These are phyloP conservation scores for Botrytis porri DNA, from an alignment of 2,329 filamentous ascomycete species.

Conservation along the genomic window DNA sequence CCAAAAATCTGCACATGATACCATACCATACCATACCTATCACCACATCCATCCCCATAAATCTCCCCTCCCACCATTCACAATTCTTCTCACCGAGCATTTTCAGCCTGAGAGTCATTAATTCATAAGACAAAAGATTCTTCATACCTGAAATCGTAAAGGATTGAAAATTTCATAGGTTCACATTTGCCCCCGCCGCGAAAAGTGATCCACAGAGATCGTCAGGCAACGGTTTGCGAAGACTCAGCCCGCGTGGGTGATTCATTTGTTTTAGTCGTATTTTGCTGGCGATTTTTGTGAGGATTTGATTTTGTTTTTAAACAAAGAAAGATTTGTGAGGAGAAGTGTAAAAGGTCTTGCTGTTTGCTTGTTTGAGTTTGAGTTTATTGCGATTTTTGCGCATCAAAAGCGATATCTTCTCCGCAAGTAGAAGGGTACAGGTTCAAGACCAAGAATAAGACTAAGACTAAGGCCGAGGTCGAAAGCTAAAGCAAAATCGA, in stretches of 20 bases:
- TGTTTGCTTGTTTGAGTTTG: not conserved
- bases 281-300: too few species aligned
- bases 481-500: not conserved
- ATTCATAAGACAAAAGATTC: not conserved
- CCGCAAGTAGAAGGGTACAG: not conserved
- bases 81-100: not conserved
- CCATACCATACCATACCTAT: too few species aligned
- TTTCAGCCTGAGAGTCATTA: not conserved
- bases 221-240: slow-evolving; percentile 4
- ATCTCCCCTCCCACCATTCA: not conserved
- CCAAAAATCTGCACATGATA: not conserved
- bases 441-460: not conserved
- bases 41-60: not conserved
- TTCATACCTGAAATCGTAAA: not conserved
- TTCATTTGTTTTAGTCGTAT: not conserved
- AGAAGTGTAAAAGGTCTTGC: not conserved
- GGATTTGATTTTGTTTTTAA: not conserved
- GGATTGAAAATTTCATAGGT: not conserved
- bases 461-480: not conserved
- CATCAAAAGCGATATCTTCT: not conserved
- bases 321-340: not conserved
- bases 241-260: slow-evolving; percentile 9
- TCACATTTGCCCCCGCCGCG: not conserved
- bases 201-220: not conserved
- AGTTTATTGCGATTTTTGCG: not conserved